A percentile compares a stretch with the other conserved stretches of the same genome.
phyloP scores from a whole-genome alignment of 352 stramenopile species.

The Pythium apleroticum region DNA sequence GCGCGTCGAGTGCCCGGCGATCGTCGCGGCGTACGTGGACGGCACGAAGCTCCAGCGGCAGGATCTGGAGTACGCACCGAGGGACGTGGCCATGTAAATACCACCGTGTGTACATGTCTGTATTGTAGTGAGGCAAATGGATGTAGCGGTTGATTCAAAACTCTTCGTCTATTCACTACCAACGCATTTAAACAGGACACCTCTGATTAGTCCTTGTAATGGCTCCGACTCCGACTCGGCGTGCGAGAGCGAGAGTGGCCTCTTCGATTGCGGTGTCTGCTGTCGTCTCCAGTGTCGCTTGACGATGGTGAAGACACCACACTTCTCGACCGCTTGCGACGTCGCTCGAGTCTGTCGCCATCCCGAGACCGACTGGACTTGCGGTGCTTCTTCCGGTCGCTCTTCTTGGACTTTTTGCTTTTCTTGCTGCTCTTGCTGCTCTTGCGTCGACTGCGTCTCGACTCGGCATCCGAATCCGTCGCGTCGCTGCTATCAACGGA shows the following conservation, averaged over 20 bases:
- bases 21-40: slow-evolving; percentile 40
- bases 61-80: slow-evolving; percentile 28
- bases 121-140: neutral
- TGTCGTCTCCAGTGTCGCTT: neutral
- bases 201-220: neutral
- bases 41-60: slow-evolving; percentile 41
- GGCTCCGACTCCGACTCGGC: slow-evolving; percentile 10
- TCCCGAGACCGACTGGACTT: slow-evolving; percentile 5
- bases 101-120: neutral
- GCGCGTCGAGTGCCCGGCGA: slow-evolving; percentile 40
- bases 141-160: neutral
- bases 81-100: slow-evolving; percentile 15
- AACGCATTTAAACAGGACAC: too few relatives aligned
- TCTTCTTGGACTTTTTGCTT: slow-evolving; percentile 32
- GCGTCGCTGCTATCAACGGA: slow-evolving; percentile 5
- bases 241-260: slow-evolving; percentile 1
- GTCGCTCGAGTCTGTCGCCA: neutral
- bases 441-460: slow-evolving; percentile 8
- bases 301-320: neutral
- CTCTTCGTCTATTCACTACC: too few relatives aligned
- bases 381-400: slow-evolving; percentile 16
- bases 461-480: slow-evolving; percentile 15
- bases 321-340: neutral
- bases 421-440: slow-evolving; percentile 28
- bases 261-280: slow-evolving; percentile 3